These are phyloP conservation scores for Botrytis deweyae DNA, from an alignment of 2,329 filamentous ascomycete species.

Conservation along the genomic window DNA sequence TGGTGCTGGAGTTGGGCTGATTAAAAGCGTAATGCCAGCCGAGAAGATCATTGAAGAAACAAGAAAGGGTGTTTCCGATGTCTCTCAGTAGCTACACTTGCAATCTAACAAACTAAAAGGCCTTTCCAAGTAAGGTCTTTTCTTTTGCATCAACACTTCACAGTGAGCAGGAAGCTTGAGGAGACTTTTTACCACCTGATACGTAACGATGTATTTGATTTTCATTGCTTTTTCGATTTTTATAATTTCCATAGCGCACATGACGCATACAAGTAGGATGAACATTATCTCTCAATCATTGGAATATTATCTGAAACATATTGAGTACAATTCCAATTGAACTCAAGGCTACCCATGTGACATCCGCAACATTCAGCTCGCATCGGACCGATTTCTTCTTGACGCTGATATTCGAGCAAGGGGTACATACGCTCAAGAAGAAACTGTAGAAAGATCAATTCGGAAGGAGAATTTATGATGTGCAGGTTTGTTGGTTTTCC, in stretches of 20 bases:
- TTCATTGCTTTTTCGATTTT: not conserved
- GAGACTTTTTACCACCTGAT: not conserved
- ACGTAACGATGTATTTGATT: not conserved
- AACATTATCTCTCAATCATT: too few relatives aligned
- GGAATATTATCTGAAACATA: not conserved
- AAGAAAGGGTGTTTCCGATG: not conserved
- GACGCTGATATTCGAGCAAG: too few relatives aligned
- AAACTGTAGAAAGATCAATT: not conserved
- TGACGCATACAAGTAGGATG: not conserved
- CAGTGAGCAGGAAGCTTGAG: not conserved
- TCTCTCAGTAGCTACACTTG: not conserved
- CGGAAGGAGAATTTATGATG: not conserved
- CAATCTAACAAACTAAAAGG: not conserved
- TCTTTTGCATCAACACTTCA: not conserved
- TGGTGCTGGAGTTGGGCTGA: constrained; percentile 60
- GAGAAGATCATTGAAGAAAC: constrained; percentile 48
- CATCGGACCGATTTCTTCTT: not conserved
- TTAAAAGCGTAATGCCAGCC: constrained; percentile 50
- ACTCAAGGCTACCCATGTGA: not conserved
- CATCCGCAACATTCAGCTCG: too few relatives aligned
- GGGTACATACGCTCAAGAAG: rapidly evolving
- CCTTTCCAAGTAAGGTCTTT: not conserved
- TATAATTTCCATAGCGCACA: not conserved
- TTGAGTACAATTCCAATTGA: not conserved
- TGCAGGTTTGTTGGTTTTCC: not conserved